A percentile compares a stretch with the other conserved stretches of the same genome.
Conservation (phyloP, 1,284 basidiomycete genomes). For the Ustilago lituana region DNA sequence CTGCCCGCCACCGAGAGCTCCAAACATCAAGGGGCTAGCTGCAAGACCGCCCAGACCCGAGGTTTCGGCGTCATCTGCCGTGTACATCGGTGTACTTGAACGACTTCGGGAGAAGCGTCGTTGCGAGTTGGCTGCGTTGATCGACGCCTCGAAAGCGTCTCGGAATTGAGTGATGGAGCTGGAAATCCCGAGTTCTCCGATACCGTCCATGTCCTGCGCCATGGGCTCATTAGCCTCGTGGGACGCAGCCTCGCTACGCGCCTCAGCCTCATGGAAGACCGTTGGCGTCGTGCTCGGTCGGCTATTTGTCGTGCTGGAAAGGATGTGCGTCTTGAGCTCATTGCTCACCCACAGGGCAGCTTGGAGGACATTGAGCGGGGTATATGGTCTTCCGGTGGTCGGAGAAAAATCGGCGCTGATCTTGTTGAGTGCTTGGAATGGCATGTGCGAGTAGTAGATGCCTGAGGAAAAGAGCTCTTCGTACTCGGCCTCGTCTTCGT, state of each 20-base stretch:
- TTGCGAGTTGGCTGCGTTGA: slow-evolving; percentile 7
- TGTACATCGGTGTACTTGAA: slow-evolving; percentile 17
- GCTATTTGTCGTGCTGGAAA: slow-evolving; percentile 13
- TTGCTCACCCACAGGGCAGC: slow-evolving; percentile 56
- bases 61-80: slow-evolving; percentile 5
- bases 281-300: background rate
- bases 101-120: slow-evolving; percentile 27
- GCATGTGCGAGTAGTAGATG: slow-evolving; percentile 90
- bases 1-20: slow-evolving; percentile 28
- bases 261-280: slow-evolving; percentile 19
- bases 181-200: slow-evolving; percentile 49
- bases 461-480: slow-evolving; percentile 78
- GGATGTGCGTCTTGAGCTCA: slow-evolving; percentile 52
- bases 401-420: slow-evolving; percentile 48
- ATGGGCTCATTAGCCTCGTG: slow-evolving; percentile 3
- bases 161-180: slow-evolving; percentile 48
- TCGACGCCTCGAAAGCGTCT: slow-evolving; percentile 27
- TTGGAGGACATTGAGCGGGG: slow-evolving; percentile 51
- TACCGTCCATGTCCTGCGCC: slow-evolving; percentile 19
- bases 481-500: slow-evolving; percentile 61
- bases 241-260: slow-evolving; percentile 9
- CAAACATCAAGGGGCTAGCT: slow-evolving; percentile 41
- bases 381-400: slow-evolving; percentile 37
- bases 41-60: slow-evolving; percentile 39
- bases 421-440: slow-evolving; percentile 47